Percentiles rank a stretch among this genome's conserved stretches.
phyloP scores from a whole-genome alignment of 306 rosid genomes.

The Coriaria nepalensis region DNA sequence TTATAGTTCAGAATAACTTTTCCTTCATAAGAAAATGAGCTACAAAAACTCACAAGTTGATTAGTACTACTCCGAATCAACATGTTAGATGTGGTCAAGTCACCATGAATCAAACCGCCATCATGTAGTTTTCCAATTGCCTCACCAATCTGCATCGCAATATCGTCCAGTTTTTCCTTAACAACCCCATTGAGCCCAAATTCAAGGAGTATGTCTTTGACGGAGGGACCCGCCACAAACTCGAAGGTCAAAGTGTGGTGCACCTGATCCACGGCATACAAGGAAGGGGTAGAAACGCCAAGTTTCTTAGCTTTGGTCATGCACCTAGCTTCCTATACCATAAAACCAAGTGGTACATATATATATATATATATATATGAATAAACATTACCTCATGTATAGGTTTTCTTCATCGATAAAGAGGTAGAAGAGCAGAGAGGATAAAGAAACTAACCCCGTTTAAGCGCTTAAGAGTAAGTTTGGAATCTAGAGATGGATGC shows the following conservation, averaged over 20 bases:
- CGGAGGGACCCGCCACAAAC: conserved; percentile 57
- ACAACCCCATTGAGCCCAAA: conserved; percentile 32
- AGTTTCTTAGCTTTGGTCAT: conserved; percentile 82
- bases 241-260: conserved; percentile 62
- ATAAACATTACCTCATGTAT: not conserved
- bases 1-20: not conserved
- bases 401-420: not conserved
- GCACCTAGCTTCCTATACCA: conserved; percentile 88
- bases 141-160: conserved; percentile 64
- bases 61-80: conserved; percentile 39
- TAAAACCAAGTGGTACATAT: too few relatives aligned
- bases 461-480: conserved; percentile 66
- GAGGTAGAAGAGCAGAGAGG: not conserved
- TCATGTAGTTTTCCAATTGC: conserved; percentile 78
- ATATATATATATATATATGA: conserved; percentile 1
- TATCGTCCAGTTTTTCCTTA: conserved; percentile 32
- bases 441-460: conserved; percentile 42
- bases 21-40: too few relatives aligned
- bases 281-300: conserved; percentile 60
- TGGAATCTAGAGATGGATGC: conserved; percentile 83
- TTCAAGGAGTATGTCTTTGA: conserved; percentile 63
- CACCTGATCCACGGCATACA: conserved; percentile 53
- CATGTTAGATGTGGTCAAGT: conserved; percentile 85
- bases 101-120: conserved; percentile 79
- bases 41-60: conserved; percentile 70